A percentile compares a stretch with the other conserved stretches of the same genome.
Conservation (phyloP, 1,284 basidiomycete genomes). For the Microstroma glucosiphilum region DNA sequence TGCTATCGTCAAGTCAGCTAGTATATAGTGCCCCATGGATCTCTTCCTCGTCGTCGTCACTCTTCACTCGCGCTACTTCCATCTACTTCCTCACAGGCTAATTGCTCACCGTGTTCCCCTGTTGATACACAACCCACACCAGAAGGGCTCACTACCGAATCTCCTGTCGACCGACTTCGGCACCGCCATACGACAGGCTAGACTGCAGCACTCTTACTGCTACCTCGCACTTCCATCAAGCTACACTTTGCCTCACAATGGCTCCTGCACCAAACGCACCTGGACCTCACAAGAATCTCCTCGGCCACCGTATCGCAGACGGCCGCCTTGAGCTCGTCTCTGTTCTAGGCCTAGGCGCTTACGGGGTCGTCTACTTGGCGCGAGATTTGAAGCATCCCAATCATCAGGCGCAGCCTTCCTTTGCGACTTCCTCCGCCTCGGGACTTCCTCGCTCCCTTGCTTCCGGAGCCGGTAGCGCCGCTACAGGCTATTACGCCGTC, state of each 20-base stretch:
- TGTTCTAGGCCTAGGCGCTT: constrained; percentile 86
- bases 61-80: too few relatives aligned
- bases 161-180: too few relatives aligned
- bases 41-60: too few relatives aligned
- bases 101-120: too few relatives aligned
- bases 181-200: too few relatives aligned
- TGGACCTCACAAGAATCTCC: constrained; percentile 45
- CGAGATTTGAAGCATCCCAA: constrained; percentile 34
- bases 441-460: constrained; percentile 9
- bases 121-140: too few relatives aligned
- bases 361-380: constrained; percentile 81
- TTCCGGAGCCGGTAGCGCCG: constrained; percentile 27
- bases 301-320: constrained; percentile 52
- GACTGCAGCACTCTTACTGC: too few relatives aligned
- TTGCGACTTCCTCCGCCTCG: constrained; percentile 17
- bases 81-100: too few relatives aligned
- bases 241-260: background rate
- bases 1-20: too few relatives aligned
- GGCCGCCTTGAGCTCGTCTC: constrained; percentile 71
- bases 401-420: constrained; percentile 24
- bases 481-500: constrained; percentile 63
- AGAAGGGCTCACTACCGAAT: too few relatives aligned
- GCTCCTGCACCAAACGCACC: constrained; percentile 1
- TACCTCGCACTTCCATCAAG: too few relatives aligned
- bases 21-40: too few relatives aligned